A percentile compares a stretch with the other conserved stretches of the same genome.
Evolutionary conservation across 352 stramenopile species (phyloP).

Genomic region (Globisporangium carolinianum): DNA sequence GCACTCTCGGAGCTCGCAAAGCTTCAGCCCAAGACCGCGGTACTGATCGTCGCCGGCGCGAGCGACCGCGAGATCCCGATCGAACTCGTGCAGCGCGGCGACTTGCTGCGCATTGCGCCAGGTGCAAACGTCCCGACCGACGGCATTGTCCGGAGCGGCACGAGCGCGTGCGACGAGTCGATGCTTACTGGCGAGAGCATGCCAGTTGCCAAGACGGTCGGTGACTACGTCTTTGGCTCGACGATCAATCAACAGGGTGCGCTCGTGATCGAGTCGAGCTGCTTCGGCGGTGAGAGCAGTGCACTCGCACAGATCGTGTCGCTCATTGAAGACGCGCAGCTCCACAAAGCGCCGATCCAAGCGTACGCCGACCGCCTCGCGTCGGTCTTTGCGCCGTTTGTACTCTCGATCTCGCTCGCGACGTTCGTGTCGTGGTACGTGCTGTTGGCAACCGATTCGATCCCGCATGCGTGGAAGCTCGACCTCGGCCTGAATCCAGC

Average conservation of each 20-base stretch:
- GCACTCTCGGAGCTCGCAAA: constrained; percentile 66
- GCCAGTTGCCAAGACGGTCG: constrained; percentile 70
- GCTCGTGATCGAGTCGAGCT: constrained; percentile 78
- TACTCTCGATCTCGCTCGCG: constrained; percentile 50
- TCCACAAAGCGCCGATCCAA: constrained; percentile 86
- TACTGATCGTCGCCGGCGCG: constrained; percentile 47
- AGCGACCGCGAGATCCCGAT: constrained; percentile 70
- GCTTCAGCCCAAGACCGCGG: constrained; percentile 71
- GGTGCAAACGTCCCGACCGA: constrained; percentile 79
- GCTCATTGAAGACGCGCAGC: constrained; percentile 83
- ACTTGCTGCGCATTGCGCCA: constrained; percentile 62
- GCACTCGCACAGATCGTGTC: constrained; percentile 73
- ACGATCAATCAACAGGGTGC: constrained; percentile 83
- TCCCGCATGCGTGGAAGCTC: constrained; percentile 42
- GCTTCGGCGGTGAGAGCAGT: constrained; percentile 58
- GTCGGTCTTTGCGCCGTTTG: constrained; percentile 60
- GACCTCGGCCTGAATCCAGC: constrained; percentile 41
- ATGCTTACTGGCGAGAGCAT: constrained; percentile 87
- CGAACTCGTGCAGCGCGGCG: constrained; percentile 76
- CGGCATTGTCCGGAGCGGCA: constrained; percentile 65
- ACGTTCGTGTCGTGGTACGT: constrained; percentile 59
- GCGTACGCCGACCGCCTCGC: constrained; percentile 70
- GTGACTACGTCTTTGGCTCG: constrained; percentile 80
- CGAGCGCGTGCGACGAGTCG: constrained; percentile 67
- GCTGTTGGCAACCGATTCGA: constrained; percentile 34